Evolutionary conservation across 2,329 filamentous ascomycete species (phyloP), one percentile per base, ranked within the genome.

Genomic region (Fusarium luffae): DNA sequence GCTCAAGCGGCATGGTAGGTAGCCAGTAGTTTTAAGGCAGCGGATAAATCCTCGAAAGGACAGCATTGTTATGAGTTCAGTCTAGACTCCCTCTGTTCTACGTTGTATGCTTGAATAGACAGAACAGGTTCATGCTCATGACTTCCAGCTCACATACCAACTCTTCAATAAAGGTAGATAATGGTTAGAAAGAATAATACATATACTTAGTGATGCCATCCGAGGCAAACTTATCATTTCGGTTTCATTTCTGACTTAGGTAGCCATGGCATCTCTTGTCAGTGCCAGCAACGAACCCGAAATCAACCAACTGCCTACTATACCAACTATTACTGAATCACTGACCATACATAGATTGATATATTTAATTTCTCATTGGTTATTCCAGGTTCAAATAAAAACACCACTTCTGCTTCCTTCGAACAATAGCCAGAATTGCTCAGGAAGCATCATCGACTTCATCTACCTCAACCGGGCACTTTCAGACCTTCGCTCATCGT

Each of bases 321-420:
- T 50, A 13, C 16, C 19, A 23, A 19, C 21, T 21, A 21, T 47
- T 28, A 50, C 49, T 50, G 44, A 68, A 37, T 70, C 54, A 64
- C 34, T 54, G 23, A 40, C 14, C 12, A n/a, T 13, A 21, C n/a
- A 16, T 34, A 5, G 16, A 48, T 21, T 40, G n/a, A n/a, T 9
- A 18, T 27, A 12, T 19, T 28, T 11, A 3, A 12, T 34, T 21
- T 18, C 27, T 23, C 8, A 19, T 32, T 18, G 16, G 28, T 42
- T 28, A n/a, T 16, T 8, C 41, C 28, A 16, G 18, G 21, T 2
- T 27, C 21, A 21, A 21, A 21, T 37, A 34, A 21, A 44, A 41
- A 19, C 47, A 54, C 21, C 13, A 27, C 10, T 23, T 41, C 49
- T 27, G n/a, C 30, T 37, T 12, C 32, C 19, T 30, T 10, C 18